Percentiles rank a stretch among this genome's conserved stretches.
These are phyloP conservation scores for Candida glucosophila DNA, from an alignment of 1,139 yeast species.

Conservation along the genomic window DNA sequence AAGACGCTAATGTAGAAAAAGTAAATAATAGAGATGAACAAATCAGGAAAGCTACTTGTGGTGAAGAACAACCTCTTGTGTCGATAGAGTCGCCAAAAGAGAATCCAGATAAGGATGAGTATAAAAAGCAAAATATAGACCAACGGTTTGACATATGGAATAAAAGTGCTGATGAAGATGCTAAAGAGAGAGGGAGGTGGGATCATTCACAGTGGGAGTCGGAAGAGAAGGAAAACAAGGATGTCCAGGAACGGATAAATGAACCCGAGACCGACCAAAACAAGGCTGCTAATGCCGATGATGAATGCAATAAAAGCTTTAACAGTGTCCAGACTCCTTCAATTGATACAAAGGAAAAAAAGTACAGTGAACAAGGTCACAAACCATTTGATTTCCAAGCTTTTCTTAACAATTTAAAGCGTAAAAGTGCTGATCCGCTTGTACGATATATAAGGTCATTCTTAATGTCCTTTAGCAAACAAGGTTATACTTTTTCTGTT, in stretches of 20 bases:
- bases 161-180: no score
- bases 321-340: conserved; percentile 1
- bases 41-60: conserved; percentile 1
- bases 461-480: conserved; percentile 62
- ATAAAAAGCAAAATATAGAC: no score
- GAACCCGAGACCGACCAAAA: background rate
- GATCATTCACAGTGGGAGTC: no score
- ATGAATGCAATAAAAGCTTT: background rate
- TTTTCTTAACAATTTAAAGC: conserved; percentile 64
- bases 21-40: conserved; percentile 2
- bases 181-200: no score
- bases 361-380: conserved; percentile 33
- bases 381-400: conserved; percentile 73
- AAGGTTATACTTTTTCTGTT: conserved; percentile 54
- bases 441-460: conserved; percentile 80
- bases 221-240: conserved; percentile 1
- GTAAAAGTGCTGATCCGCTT: conserved; percentile 78
- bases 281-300: background rate
- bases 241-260: conserved; percentile 1
- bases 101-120: no score
- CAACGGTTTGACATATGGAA: no score
- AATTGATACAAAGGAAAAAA: conserved; percentile 12
- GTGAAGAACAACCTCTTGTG: background rate
- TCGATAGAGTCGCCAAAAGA: background rate
- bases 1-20: background rate